Evolutionary conservation across 306 rosid genomes (phyloP).

Genomic region (Pyrus betulifolia): DNA sequence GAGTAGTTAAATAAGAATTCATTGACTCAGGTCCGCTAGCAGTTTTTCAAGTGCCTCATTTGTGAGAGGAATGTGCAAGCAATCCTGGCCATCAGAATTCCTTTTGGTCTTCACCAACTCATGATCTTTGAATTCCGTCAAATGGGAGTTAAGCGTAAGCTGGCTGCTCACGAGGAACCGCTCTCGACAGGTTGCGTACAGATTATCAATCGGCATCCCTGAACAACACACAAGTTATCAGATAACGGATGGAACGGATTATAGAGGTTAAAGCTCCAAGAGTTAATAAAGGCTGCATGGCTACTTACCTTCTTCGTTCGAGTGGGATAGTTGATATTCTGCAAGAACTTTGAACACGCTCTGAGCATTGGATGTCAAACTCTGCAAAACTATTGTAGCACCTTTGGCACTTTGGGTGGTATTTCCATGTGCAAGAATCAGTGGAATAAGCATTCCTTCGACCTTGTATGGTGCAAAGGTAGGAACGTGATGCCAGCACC

Average conservation of each 20-base stretch:
- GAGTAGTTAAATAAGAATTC: background rate
- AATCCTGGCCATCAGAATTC: conserved; percentile 90
- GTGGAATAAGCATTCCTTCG: conserved; percentile 78
- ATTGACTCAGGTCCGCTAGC: conserved; percentile 39
- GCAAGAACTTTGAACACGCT: conserved; percentile 84
- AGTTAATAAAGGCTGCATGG: background rate
- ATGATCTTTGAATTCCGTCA: conserved; percentile 90
- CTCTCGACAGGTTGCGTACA: conserved; percentile 69
- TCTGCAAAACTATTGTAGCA: conserved; percentile 75
- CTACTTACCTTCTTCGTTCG: conserved; percentile 68
- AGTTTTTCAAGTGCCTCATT: conserved; percentile 78
- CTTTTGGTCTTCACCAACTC: conserved; percentile 78
- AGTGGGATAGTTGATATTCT: conserved; percentile 71
- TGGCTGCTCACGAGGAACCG: conserved; percentile 81
- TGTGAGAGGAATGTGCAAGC: conserved; percentile 49
- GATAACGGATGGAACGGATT: background rate
- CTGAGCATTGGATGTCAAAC: conserved; percentile 94
- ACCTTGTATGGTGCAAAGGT: conserved; percentile 74
- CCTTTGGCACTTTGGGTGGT: conserved; percentile 70
- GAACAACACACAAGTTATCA: conserved; percentile 1
- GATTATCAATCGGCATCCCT: conserved; percentile 74
- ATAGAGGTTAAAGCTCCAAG: background rate
- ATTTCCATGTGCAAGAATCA: conserved; percentile 67
- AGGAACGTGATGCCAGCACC: conserved; percentile 95
- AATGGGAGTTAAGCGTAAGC: conserved; percentile 72